Evolutionary conservation across 768 basidiomycete species (phyloP).

Genomic region (Albatrellus ellisii): DNA sequence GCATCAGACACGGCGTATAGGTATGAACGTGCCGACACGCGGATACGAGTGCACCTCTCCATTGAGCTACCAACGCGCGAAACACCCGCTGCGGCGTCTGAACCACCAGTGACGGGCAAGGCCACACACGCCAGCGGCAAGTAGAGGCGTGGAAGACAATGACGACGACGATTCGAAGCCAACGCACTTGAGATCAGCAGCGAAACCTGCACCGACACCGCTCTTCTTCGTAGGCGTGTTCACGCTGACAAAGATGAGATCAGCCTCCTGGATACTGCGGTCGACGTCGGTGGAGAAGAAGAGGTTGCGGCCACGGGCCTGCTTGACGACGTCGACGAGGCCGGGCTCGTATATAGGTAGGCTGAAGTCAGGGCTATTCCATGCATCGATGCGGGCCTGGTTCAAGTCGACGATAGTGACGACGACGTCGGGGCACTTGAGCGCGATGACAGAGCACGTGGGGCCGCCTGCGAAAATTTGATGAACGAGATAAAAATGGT

Average conservation of each 20-base stretch:
- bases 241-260: constrained; percentile 96
- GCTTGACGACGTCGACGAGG: constrained; percentile 79
- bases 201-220: constrained; percentile 95
- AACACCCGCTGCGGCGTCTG: too few species aligned
- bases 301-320: constrained; percentile 85
- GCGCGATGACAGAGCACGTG: constrained; percentile 89
- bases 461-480: constrained; percentile 55
- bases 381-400: constrained; percentile 86
- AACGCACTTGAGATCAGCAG: constrained; percentile 96
- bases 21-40: too few species aligned
- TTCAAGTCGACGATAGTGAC: constrained; percentile 99
- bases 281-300: constrained; percentile 97
- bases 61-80: too few species aligned
- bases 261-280: constrained; percentile 84
- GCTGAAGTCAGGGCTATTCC: constrained; percentile 79
- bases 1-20: too few species aligned
- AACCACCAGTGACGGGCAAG: too few species aligned
- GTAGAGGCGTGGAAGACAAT: too few species aligned
- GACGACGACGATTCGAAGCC: too few species aligned
- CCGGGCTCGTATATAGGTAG: constrained; percentile 98
- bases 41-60: too few species aligned
- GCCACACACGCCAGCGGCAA: too few species aligned
- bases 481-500: not conserved
- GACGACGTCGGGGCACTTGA: constrained; percentile 83
- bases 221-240: constrained; percentile 99